A percentile compares a stretch with the other conserved stretches of the same genome.
phyloP scores from a whole-genome alignment of 208 protist species.

The Acanthamoeba castellanii region DNA sequence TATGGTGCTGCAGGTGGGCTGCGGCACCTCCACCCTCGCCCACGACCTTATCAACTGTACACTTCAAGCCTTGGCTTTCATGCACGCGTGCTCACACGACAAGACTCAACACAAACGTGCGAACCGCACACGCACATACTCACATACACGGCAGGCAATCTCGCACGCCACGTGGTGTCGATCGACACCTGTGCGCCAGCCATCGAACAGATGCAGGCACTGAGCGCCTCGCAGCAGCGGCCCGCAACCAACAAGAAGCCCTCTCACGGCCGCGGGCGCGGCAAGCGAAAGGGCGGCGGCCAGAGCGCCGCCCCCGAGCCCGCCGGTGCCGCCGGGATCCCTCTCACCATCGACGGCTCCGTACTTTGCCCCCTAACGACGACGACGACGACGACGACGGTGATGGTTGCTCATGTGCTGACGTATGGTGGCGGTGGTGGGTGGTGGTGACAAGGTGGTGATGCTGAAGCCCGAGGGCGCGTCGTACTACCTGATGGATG shows the following conservation, averaged over 20 bases:
- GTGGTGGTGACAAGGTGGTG: background rate
- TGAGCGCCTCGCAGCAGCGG: background rate
- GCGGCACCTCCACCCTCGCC: conserved; percentile 54
- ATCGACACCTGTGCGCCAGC: conserved; percentile 52
- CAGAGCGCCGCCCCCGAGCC: background rate
- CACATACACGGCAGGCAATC: background rate
- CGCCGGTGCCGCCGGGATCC: background rate
- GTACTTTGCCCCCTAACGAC: background rate
- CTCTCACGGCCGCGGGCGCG: background rate
- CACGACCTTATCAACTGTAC: conserved; percentile 32
- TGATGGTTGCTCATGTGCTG: background rate
- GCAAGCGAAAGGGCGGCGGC: background rate
- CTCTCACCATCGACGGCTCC: background rate
- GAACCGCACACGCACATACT: no score
- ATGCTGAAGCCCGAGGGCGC: background rate
- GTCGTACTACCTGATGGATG: conserved; percentile 59
- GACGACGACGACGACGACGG: background rate
- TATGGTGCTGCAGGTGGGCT: conserved; percentile 61
- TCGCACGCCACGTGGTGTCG: conserved; percentile 52
- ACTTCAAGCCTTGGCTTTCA: background rate
- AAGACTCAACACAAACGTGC: no score
- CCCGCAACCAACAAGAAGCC: background rate
- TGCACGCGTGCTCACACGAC: background rate
- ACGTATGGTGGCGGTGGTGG: background rate
- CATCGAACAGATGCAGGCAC: conserved; percentile 56